Evolutionary conservation across 2,329 filamentous ascomycete species (phyloP).

Genomic region (Exophiala mesophila): DNA sequence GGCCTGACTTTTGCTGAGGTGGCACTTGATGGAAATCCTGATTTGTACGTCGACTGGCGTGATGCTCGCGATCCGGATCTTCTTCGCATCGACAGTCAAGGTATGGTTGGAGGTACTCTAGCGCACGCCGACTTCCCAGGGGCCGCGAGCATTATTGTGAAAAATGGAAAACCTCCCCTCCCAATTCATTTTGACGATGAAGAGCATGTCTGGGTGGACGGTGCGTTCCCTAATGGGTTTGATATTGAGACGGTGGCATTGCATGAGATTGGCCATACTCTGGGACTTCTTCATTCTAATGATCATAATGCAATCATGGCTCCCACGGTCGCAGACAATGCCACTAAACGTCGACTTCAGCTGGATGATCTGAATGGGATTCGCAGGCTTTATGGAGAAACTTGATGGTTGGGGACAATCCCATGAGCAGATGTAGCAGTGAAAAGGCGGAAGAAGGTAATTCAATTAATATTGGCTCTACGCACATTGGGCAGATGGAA

Average conservation of each 20-base stretch:
- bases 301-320: conserved; percentile 1
- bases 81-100: neutral
- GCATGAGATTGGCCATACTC: conserved; percentile 3
- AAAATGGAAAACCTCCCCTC: neutral
- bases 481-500: too few species aligned
- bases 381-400: conserved; percentile 2
- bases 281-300: conserved; percentile 2
- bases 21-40: neutral
- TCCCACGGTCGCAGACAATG: conserved; percentile 1
- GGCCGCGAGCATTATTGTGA: neutral
- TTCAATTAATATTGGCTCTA: too few species aligned
- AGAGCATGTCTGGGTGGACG: conserved; percentile 2
- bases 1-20: neutral
- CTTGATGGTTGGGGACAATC: too few species aligned
- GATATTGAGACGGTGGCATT: conserved; percentile 3
- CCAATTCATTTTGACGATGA: conserved; percentile 2
- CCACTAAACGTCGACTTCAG: neutral
- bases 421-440: too few species aligned
- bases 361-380: neutral
- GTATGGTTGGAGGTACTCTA: conserved; percentile 1
- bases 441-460: too few species aligned
- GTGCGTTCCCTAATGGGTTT: neutral
- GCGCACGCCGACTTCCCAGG: conserved; percentile 3
- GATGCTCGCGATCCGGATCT: neutral
- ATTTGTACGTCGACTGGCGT: neutral